Evolutionary conservation across 2,329 filamentous ascomycete genomes (phyloP).

Genomic region (Cordyceps cateniannulata): DNA sequence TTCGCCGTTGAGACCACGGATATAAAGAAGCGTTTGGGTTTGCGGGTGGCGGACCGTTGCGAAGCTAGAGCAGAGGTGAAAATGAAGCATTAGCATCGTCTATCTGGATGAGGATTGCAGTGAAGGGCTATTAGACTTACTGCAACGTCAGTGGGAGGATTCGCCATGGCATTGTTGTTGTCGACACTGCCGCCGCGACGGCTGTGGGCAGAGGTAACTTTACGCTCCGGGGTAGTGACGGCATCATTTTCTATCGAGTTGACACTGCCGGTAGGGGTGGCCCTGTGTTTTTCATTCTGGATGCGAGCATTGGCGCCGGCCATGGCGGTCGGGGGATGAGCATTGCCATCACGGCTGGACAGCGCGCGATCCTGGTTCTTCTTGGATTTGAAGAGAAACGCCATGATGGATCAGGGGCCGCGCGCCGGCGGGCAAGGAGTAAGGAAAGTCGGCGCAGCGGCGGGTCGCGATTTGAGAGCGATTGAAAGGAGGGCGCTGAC

Average conservation of each 20-base stretch:
- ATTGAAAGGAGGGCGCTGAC: background rate
- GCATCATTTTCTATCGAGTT: constrained; percentile 61
- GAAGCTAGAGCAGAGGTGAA: constrained; percentile 34
- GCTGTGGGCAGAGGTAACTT: constrained; percentile 41
- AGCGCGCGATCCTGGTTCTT: constrained; percentile 61
- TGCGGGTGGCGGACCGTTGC: constrained; percentile 43
- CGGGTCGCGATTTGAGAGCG: constrained; percentile 12
- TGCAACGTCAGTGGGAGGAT: constrained; percentile 29
- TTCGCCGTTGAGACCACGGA: constrained; percentile 86
- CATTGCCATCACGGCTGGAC: constrained; percentile 47
- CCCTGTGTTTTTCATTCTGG: constrained; percentile 53
- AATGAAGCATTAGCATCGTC: constrained; percentile 5
- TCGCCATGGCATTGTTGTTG: constrained; percentile 32
- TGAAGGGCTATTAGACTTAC: constrained; percentile 28
- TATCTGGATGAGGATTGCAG: background rate
- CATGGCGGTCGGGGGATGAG: constrained; percentile 41
- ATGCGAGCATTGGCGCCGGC: constrained; percentile 42
- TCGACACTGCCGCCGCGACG: constrained; percentile 48
- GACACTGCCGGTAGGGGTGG: constrained; percentile 71
- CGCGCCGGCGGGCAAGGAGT: constrained; percentile 26
- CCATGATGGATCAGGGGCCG: constrained; percentile 52
- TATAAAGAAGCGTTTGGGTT: constrained; percentile 76
- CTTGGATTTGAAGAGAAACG: constrained; percentile 78
- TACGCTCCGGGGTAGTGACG: constrained; percentile 51
- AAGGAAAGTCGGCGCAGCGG: constrained; percentile 17